A percentile compares a stretch with the other conserved stretches of the same genome.
Conservation (phyloP, 371 early-diverging fungal species). For the Saksenaea vasiformis region DNA sequence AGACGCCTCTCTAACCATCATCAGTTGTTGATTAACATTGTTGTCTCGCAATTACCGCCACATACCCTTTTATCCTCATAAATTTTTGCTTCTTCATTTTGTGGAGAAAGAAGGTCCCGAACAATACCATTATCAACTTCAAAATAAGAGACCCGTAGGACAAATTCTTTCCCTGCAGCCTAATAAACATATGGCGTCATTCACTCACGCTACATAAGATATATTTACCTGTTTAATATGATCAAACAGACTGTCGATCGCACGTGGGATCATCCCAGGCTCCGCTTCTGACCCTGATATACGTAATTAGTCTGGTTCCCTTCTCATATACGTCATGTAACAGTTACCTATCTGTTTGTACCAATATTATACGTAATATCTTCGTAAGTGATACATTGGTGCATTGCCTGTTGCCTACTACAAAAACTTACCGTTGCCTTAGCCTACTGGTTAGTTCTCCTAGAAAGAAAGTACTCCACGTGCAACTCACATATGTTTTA, state of each 20-base stretch:
- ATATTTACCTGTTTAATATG: constrained; percentile 45
- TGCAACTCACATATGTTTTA: constrained; percentile 64
- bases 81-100: constrained; percentile 77
- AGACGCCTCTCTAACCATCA: constrained; percentile 73
- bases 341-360: constrained; percentile 22
- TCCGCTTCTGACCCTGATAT: constrained; percentile 47
- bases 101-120: constrained; percentile 84
- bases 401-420: constrained; percentile 28
- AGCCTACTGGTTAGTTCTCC: not conserved
- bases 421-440: not conserved
- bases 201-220: not conserved
- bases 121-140: constrained; percentile 98
- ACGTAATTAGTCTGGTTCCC: not conserved
- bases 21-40: not conserved
- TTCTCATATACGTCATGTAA: not conserved
- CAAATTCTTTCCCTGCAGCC: constrained; percentile 70
- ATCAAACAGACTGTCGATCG: constrained; percentile 57
- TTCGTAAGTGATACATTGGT: not conserved
- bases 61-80: constrained; percentile 72
- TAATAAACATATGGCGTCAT: constrained; percentile 9
- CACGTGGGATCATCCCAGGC: constrained; percentile 59
- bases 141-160: constrained; percentile 90
- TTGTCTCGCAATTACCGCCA: not conserved
- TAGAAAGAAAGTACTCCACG: not conserved
- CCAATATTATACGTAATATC: not conserved